phyloP scores from a whole-genome alignment of 768 basidiomycete genomes.

The Aureoboletus auriporus region DNA sequence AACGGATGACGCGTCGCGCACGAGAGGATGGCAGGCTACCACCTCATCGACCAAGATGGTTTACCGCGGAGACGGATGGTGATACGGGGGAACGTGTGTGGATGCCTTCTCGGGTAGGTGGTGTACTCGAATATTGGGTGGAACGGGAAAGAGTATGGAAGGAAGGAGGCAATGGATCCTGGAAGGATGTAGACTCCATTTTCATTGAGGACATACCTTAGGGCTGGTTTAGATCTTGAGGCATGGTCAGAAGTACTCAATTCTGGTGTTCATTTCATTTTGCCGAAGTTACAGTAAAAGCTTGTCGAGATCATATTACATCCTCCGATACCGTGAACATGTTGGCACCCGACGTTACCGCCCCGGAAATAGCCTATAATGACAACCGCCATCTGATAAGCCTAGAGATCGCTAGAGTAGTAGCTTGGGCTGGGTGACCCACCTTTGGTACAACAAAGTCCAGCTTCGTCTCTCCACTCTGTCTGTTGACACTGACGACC shows the following conservation, averaged over 20 bases:
- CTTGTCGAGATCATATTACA: no score
- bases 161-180: slow-evolving; percentile 32
- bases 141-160: slow-evolving; percentile 67
- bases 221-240: not conserved
- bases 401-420: no score
- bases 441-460: no score
- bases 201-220: slow-evolving; percentile 61
- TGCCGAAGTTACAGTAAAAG: no score
- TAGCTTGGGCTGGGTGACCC: no score
- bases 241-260: not conserved
- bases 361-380: no score
- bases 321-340: no score
- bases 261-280: no score
- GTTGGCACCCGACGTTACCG: no score
- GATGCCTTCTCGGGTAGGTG: slow-evolving; percentile 55
- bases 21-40: slow-evolving; percentile 71
- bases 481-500: no score
- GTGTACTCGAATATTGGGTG: slow-evolving; percentile 76
- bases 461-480: no score
- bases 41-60: slow-evolving; percentile 87
- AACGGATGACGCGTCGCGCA: slow-evolving; percentile 61
- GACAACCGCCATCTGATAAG: no score
- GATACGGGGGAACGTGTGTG: slow-evolving; percentile 92
- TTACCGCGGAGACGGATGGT: slow-evolving; percentile 71
- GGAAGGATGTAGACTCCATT: slow-evolving; percentile 75